Evolutionary conservation across 495 filamentous ascomycete genomes (phyloP).

Genomic region (Daldinia grandis): DNA sequence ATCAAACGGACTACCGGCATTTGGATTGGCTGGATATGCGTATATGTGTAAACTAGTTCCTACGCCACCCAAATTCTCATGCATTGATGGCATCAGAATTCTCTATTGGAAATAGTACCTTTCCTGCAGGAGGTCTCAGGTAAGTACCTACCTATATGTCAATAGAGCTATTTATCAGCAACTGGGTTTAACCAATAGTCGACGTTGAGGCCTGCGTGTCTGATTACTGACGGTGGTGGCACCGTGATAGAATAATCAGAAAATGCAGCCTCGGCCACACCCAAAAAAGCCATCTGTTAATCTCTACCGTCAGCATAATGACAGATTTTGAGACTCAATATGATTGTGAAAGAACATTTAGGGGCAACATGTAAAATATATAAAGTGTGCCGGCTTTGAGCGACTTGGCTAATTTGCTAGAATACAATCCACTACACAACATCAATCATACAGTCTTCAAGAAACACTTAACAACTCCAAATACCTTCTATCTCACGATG

Average conservation of each 20-base stretch:
- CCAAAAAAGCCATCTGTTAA: background rate
- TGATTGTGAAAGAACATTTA: too few relatives aligned
- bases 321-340: too few relatives aligned
- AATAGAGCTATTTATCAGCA: background rate
- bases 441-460: background rate
- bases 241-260: constrained; percentile 41
- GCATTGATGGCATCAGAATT: background rate
- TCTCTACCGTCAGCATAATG: background rate
- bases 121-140: background rate
- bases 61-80: background rate
- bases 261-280: constrained; percentile 13
- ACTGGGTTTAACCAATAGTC: background rate
- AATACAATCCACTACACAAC: background rate
- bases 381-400: background rate
- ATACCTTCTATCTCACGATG: constrained; percentile 27
- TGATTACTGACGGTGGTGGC: constrained; percentile 23
- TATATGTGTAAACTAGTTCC: background rate
- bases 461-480: background rate
- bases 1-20: background rate
- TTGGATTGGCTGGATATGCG: background rate
- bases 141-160: background rate
- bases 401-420: background rate
- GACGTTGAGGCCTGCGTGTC: background rate
- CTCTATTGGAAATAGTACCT: background rate
- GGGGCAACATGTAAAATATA: background rate